These are phyloP conservation scores for Penicillium lagena DNA, from an alignment of 495 filamentous ascomycete genomes.

Conservation along the genomic window DNA sequence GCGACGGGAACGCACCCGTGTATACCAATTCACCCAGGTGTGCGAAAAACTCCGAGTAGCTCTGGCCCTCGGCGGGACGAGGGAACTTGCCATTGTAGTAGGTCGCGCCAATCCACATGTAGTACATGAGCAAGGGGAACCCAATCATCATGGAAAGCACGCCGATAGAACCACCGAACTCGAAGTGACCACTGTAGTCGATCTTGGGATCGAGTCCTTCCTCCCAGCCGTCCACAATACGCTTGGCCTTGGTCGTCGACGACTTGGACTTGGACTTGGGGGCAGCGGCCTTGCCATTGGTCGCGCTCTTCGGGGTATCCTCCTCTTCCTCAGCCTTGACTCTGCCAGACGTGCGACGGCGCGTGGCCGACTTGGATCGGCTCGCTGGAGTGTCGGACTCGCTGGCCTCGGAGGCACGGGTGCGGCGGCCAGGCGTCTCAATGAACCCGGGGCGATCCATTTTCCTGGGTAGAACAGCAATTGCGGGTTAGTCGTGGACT, in stretches of 20 bases:
- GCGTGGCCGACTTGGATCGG: conserved; percentile 22
- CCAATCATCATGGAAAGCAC: conserved; percentile 79
- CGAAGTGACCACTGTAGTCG: conserved; percentile 73
- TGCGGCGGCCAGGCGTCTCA: conserved; percentile 48
- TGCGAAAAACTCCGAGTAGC: conserved; percentile 55
- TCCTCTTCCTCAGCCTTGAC: conserved; percentile 27
- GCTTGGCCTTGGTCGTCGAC: conserved; percentile 14
- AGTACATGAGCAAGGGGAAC: conserved; percentile 93
- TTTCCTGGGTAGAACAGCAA: conserved; percentile 34
- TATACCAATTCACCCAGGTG: conserved; percentile 66
- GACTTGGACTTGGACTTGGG: conserved; percentile 11
- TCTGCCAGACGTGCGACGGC: conserved; percentile 26
- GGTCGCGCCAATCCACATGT: conserved; percentile 95
- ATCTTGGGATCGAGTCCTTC: conserved; percentile 68
- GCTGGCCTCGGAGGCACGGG: conserved; percentile 25
- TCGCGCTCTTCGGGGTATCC: conserved; percentile 15
- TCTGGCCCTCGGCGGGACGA: conserved; percentile 56
- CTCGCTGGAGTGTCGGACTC: conserved; percentile 23
- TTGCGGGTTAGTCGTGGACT: conserved; percentile 1
- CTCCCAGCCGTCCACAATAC: conserved; percentile 59
- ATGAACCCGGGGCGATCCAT: conserved; percentile 50
- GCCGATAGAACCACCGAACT: conserved; percentile 82
- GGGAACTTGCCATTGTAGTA: conserved; percentile 86
- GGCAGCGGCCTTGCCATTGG: conserved; percentile 33
- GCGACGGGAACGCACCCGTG: conserved; percentile 71